These are phyloP conservation scores for Fusarium sp. DNA, from an alignment of 2,329 filamentous ascomycete species.

Conservation along the genomic window DNA sequence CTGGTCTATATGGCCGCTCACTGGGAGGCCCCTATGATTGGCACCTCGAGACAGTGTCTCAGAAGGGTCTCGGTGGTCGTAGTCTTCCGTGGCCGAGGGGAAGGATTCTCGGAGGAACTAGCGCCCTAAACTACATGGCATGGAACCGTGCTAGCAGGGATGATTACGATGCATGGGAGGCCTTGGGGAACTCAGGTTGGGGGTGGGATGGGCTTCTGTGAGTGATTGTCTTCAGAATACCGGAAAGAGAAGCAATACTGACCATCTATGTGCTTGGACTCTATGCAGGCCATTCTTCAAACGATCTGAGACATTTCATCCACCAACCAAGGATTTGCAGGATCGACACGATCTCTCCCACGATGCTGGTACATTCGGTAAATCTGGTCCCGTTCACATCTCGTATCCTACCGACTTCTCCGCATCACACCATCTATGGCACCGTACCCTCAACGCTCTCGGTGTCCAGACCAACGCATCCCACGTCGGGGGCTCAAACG, in stretches of 20 bases:
- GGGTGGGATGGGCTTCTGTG: constrained; percentile 59
- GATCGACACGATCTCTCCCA: constrained; percentile 53
- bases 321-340: constrained; percentile 50
- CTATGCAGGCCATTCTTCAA: constrained; percentile 60
- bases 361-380: constrained; percentile 55
- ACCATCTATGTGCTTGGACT: constrained; percentile 1
- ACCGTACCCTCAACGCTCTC: constrained; percentile 58
- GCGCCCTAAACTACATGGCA: constrained; percentile 69
- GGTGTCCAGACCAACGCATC: constrained; percentile 55
- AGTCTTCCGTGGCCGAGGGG: constrained; percentile 56
- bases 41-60: constrained; percentile 54
- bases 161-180: constrained; percentile 67
- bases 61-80: constrained; percentile 53
- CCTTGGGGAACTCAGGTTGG: constrained; percentile 69
- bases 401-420: constrained; percentile 57
- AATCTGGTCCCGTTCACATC: constrained; percentile 59
- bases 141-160: constrained; percentile 58
- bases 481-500: constrained; percentile 60
- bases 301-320: constrained; percentile 60
- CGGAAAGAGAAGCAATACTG: neutral
- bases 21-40: constrained; percentile 56
- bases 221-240: constrained; percentile 27
- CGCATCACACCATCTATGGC: constrained; percentile 58
- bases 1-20: constrained; percentile 51
- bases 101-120: constrained; percentile 70